phyloP scores from a whole-genome alignment of 2,329 filamentous ascomycete species.

The Neonectria neomacrospora region DNA sequence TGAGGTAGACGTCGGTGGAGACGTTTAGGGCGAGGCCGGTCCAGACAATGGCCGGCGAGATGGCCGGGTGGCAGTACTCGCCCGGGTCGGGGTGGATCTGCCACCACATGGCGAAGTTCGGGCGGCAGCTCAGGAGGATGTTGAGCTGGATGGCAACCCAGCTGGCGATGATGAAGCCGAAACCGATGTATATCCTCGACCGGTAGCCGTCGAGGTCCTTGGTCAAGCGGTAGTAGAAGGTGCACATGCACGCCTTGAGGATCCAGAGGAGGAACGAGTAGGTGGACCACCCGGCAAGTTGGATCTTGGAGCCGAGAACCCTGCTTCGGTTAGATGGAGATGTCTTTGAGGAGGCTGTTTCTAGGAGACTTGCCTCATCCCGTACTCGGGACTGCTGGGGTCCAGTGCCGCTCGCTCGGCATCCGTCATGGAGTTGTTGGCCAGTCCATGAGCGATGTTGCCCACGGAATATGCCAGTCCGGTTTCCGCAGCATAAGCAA shows the following conservation, averaged over 20 bases:
- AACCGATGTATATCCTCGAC: slow-evolving; percentile 61
- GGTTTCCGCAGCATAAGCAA: slow-evolving; percentile 63
- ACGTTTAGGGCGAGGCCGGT: slow-evolving; percentile 65
- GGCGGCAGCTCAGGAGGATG: slow-evolving; percentile 63
- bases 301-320: slow-evolving; percentile 66
- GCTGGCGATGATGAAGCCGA: slow-evolving; percentile 58
- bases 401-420: slow-evolving; percentile 58
- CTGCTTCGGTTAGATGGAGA: slow-evolving; percentile 41
- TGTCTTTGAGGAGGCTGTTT: background rate
- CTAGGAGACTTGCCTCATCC: slow-evolving; percentile 46
- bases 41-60: slow-evolving; percentile 62
- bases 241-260: slow-evolving; percentile 66
- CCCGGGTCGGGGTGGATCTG: slow-evolving; percentile 69
- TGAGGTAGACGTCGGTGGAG: slow-evolving; percentile 67
- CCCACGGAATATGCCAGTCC: slow-evolving; percentile 63
- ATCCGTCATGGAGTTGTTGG: slow-evolving; percentile 68
- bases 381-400: slow-evolving; percentile 58
- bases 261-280: slow-evolving; percentile 66
- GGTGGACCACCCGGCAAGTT: slow-evolving; percentile 65
- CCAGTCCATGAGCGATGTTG: slow-evolving; percentile 60
- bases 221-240: slow-evolving; percentile 67
- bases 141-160: slow-evolving; percentile 62
- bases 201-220: slow-evolving; percentile 55
- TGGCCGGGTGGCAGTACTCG: slow-evolving; percentile 59
- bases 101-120: slow-evolving; percentile 64